Evolutionary conservation across 257 asterid genomes (phyloP).

Genomic region (Nyctanthes arbortristis): DNA sequence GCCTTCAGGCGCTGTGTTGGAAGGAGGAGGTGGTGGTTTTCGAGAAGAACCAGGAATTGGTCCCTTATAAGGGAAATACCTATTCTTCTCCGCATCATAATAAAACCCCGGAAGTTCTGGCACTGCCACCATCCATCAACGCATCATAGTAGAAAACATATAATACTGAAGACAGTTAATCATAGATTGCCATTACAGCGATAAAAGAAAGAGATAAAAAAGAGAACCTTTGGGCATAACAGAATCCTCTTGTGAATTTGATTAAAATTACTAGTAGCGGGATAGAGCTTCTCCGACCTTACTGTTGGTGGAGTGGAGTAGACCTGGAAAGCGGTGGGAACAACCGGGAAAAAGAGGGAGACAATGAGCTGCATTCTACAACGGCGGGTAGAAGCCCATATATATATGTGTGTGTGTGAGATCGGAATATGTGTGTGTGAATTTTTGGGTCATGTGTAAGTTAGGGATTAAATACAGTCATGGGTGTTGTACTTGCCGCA

Average conservation of each 20-base stretch:
- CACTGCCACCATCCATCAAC: neutral
- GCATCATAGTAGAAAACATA: neutral
- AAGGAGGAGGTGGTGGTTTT: constrained; percentile 41
- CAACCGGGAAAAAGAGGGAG: neutral
- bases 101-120: constrained; percentile 89
- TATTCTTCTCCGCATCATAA: constrained; percentile 75
- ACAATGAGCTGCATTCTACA: neutral
- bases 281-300: constrained; percentile 7
- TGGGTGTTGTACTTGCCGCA: too few species aligned
- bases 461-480: too few species aligned
- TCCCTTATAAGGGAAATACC: constrained; percentile 81
- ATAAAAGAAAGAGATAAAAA: neutral
- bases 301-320: too few species aligned
- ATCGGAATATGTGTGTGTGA: too few species aligned
- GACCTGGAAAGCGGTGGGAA: constrained; percentile 12
- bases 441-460: too few species aligned
- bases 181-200: neutral
- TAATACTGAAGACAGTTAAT: neutral
- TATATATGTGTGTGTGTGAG: too few species aligned
- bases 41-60: constrained; percentile 82
- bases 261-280: neutral
- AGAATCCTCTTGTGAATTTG: neutral
- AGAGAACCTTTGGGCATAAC: constrained; percentile 47
- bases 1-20: constrained; percentile 13
- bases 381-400: neutral